Conservation (phyloP, 202 grass and related monocot genomes). For the Panicum virgatum region DNA sequence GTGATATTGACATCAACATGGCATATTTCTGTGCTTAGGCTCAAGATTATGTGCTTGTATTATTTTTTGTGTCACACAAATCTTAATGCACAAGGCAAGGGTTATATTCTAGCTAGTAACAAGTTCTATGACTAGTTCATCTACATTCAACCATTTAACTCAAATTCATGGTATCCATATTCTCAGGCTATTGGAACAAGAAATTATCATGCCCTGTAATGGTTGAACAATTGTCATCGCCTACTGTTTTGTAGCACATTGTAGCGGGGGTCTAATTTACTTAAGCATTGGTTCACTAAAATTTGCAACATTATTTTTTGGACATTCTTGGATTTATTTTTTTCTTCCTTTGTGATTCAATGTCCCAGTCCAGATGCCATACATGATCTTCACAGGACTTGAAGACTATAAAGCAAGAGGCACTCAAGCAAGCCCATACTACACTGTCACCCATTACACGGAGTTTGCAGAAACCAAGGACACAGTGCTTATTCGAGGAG, state of each 20-base stretch:
- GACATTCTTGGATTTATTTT: slow-evolving; percentile 9
- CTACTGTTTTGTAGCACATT: neutral
- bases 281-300: neutral
- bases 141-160: neutral
- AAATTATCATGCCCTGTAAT: neutral
- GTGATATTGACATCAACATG: neutral
- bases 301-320: neutral
- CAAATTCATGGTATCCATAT: slow-evolving; percentile 1
- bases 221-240: neutral
- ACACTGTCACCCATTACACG: slow-evolving; percentile 74
- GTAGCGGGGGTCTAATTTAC: neutral
- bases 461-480: slow-evolving; percentile 85
- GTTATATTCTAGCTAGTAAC: neutral
- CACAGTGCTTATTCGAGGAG: slow-evolving; percentile 76
- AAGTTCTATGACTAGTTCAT: slow-evolving; percentile 17
- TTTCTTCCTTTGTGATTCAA: slow-evolving; percentile 2
- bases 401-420: slow-evolving; percentile 99
- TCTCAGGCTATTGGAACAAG: neutral
- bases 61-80: neutral
- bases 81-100: neutral
- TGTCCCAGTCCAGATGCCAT: slow-evolving; percentile 71
- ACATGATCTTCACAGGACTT: slow-evolving; percentile 93
- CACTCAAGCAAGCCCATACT: slow-evolving; percentile 93
- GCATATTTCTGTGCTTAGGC: neutral
- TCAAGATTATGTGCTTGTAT: neutral